A percentile compares a stretch with the other conserved stretches of the same genome.
Conservation (phyloP, 306 rosid species). For the Canavalia ensiformis region DNA sequence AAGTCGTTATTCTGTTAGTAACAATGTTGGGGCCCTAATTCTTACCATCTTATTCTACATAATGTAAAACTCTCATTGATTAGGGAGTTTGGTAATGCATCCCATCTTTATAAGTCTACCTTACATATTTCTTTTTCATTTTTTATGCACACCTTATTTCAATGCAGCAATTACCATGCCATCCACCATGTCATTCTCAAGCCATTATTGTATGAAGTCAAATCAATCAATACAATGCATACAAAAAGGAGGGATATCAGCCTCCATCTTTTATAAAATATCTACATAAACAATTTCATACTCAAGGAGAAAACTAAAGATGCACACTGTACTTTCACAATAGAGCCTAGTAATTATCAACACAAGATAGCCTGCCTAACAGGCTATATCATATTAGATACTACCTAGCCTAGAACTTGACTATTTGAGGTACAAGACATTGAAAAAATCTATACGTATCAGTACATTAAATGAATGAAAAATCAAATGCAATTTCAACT, state of each 20-base stretch:
- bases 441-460: not conserved
- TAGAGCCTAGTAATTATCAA: not conserved
- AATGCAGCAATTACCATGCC: not conserved
- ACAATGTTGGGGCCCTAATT: not conserved
- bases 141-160: not conserved
- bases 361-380: not conserved
- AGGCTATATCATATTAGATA: not conserved
- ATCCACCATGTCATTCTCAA: not conserved
- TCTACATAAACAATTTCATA: not conserved
- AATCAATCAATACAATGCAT: not conserved
- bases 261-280: not conserved
- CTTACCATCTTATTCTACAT: not conserved
- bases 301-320: constrained; percentile 5
- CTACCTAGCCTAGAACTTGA: not conserved
- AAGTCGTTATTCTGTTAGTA: not conserved
- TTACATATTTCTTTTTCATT: no score
- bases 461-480: constrained; percentile 6
- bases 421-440: not conserved
- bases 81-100: not conserved
- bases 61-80: not conserved
- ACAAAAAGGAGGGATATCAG: not conserved
- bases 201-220: not conserved
- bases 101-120: not conserved
- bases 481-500: not conserved
- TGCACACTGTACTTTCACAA: not conserved